phyloP scores from a whole-genome alignment of 1,284 basidiomycete species.

The Ganoderma multipileum region DNA sequence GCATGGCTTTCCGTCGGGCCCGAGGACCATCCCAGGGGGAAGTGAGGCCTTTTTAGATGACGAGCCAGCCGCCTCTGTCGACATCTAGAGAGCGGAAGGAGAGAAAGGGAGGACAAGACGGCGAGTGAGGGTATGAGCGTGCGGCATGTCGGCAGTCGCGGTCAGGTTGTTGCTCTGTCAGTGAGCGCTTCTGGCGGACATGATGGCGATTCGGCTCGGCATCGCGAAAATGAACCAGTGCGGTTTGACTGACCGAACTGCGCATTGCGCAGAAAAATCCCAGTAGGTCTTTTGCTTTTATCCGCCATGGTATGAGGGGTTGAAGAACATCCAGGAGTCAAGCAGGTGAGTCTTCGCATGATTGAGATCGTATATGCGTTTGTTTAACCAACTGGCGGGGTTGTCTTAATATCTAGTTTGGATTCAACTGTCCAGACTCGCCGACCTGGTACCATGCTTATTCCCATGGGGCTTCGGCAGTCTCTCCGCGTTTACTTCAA shows the following conservation, averaged over 20 bases:
- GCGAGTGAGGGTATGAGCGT: not conserved
- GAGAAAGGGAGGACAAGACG: not conserved
- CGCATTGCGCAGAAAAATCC: not conserved
- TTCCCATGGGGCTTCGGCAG: no score
- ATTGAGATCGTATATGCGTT: no score
- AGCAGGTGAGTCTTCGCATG: no score
- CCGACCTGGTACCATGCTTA: no score
- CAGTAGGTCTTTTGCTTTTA: not conserved
- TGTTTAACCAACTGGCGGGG: no score
- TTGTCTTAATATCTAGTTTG: no score
- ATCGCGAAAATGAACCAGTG: not conserved
- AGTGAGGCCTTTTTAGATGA: constrained; percentile 32
- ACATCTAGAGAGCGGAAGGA: not conserved
- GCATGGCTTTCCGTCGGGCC: constrained; percentile 93
- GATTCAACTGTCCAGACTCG: no score
- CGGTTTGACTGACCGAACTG: not conserved
- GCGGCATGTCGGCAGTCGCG: not conserved
- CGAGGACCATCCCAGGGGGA: constrained; percentile 85
- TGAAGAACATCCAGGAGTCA: not conserved
- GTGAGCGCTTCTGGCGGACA: not conserved
- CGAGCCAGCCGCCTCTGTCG: constrained; percentile 10
- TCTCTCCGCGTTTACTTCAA: no score
- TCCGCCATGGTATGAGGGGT: not conserved
- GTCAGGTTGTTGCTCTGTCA: not conserved
- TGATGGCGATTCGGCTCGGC: not conserved